Percentiles rank a stretch among this genome's conserved stretches.
These are phyloP conservation scores for Blastobotrys chiropterorum DNA, from an alignment of 805 yeast genomes.

Conservation along the genomic window DNA sequence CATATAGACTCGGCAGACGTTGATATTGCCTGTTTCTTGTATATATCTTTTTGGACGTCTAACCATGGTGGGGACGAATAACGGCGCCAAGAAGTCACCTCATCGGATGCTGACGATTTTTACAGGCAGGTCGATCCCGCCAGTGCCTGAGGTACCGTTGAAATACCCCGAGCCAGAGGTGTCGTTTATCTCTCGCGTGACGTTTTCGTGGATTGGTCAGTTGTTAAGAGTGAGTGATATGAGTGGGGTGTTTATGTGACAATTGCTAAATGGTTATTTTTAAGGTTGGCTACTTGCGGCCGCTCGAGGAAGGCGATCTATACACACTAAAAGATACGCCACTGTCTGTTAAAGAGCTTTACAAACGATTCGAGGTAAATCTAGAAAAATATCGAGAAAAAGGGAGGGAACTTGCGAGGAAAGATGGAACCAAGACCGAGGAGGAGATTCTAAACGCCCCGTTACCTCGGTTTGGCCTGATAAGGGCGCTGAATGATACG, in stretches of 20 bases:
- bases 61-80: too few relatives aligned
- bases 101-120: slow-evolving; percentile 1
- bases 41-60: too few relatives aligned
- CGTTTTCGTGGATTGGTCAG: slow-evolving; percentile 22
- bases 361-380: slow-evolving; percentile 30
- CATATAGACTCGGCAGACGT: too few relatives aligned
- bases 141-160: slow-evolving; percentile 17
- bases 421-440: slow-evolving; percentile 42
- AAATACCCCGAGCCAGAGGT: slow-evolving; percentile 20
- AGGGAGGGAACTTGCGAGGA: slow-evolving; percentile 25
- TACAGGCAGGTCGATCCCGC: slow-evolving; percentile 21
- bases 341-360: slow-evolving; percentile 31
- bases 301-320: slow-evolving; percentile 53
- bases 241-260: too few relatives aligned
- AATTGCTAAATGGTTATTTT: neutral
- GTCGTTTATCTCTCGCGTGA: slow-evolving; percentile 9
- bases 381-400: slow-evolving; percentile 27
- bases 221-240: slow-evolving; percentile 17
- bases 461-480: slow-evolving; percentile 20
- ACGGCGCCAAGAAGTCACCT: too few relatives aligned
- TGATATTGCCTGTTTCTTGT: too few relatives aligned
- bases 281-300: slow-evolving; percentile 53
- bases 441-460: slow-evolving; percentile 17
- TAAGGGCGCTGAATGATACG: slow-evolving; percentile 34
- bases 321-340: slow-evolving; percentile 37